Conservation (phyloP, 805 yeast genomes). For the Saccharomyces jurei region DNA sequence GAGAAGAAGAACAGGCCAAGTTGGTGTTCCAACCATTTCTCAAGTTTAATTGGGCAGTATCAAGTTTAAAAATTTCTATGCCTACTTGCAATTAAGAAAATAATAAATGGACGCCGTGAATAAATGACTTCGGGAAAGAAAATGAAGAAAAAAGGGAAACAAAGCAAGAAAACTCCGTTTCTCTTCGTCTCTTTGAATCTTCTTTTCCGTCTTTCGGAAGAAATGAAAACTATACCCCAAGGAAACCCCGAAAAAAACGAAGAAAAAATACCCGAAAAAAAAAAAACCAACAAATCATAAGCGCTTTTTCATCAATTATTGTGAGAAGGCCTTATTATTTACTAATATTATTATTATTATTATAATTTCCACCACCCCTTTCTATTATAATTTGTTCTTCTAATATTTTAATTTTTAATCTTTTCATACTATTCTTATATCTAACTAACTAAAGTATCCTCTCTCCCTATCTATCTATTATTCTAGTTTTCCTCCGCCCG, state of each 20-base stretch:
- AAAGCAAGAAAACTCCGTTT: not conserved
- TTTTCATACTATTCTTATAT: not conserved
- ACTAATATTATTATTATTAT: conserved; percentile 1
- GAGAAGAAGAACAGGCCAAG: conserved; percentile 41
- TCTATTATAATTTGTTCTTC: not conserved
- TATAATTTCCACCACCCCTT: not conserved
- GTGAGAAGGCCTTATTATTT: not conserved
- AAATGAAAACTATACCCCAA: not conserved
- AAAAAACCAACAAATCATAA: not conserved
- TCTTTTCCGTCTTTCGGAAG: not conserved
- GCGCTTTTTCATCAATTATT: not conserved
- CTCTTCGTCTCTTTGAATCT: not conserved
- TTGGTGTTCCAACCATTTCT: conserved; percentile 84
- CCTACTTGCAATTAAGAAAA: not conserved
- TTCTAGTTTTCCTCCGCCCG: too few species aligned
- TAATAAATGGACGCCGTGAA: not conserved
- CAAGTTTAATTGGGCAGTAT: conserved; percentile 50
- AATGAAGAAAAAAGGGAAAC: too few species aligned
- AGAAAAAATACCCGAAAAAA: not conserved
- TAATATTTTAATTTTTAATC: not conserved
- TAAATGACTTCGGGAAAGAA: not conserved
- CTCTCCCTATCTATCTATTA: not conserved
- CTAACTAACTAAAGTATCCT: not conserved
- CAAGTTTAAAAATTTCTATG: not conserved
- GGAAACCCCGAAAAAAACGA: not conserved